These are phyloP conservation scores for Pisolithus marmoratus DNA, from an alignment of 768 basidiomycete species.

Conservation along the genomic window DNA sequence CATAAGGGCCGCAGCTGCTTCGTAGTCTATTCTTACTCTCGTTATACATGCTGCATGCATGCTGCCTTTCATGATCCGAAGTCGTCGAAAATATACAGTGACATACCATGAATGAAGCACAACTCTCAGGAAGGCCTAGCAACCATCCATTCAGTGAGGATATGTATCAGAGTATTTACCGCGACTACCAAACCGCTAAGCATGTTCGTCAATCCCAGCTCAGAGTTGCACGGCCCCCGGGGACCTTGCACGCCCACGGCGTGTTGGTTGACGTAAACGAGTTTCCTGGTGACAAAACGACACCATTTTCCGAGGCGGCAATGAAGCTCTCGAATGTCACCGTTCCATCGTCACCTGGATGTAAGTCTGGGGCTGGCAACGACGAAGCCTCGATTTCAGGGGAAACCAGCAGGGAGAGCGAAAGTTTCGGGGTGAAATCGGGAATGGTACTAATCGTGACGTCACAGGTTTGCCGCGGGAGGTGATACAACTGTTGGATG, in stretches of 20 bases:
- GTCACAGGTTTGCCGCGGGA: slow-evolving; percentile 19
- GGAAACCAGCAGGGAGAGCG: slow-evolving; percentile 20
- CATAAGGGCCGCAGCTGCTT: too few relatives aligned
- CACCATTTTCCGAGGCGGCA: slow-evolving; percentile 53
- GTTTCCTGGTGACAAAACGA: slow-evolving; percentile 30
- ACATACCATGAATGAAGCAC: too few relatives aligned
- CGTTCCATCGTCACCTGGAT: slow-evolving; percentile 4
- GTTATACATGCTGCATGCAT: too few relatives aligned
- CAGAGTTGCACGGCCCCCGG: slow-evolving; percentile 26
- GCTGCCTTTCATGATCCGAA: too few relatives aligned
- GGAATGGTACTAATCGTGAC: slow-evolving; percentile 1
- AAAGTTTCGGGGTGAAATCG: slow-evolving; percentile 1
- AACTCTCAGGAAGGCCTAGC: too few relatives aligned
- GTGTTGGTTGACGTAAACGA: neutral
- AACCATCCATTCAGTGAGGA: too few relatives aligned
- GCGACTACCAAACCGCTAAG: neutral
- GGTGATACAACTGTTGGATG: slow-evolving; percentile 37
- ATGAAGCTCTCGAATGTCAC: slow-evolving; percentile 29
- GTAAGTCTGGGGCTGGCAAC: slow-evolving; percentile 9
- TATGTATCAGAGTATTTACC: too few relatives aligned
- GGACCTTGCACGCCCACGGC: slow-evolving; percentile 38
- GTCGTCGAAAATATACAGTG: too few relatives aligned
- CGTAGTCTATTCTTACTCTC: too few relatives aligned
- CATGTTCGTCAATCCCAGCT: slow-evolving; percentile 5
- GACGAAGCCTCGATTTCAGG: slow-evolving; percentile 12